A percentile compares a stretch with the other conserved stretches of the same genome.
Evolutionary conservation across 345 rosid genomes (phyloP).

Genomic region (Euphorbia tirucalli): DNA sequence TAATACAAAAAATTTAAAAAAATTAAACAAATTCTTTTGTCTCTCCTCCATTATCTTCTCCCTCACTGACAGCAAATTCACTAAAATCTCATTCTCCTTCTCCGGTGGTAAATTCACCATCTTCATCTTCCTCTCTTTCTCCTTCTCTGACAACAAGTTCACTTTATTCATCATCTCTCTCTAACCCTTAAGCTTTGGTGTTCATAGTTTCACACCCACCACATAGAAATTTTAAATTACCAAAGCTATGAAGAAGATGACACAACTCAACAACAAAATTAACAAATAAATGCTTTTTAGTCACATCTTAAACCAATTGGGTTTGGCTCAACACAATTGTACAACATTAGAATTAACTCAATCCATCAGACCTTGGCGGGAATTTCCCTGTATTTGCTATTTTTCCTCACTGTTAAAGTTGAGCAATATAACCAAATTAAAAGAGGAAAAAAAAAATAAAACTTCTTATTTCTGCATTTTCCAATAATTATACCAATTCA

Average conservation of each 20-base stretch:
- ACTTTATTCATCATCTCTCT: no score
- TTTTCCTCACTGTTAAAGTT: constrained; percentile 12
- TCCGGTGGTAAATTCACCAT: no score
- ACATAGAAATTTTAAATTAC: background rate
- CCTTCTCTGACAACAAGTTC: no score
- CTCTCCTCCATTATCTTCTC: no score
- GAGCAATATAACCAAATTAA: constrained; percentile 22
- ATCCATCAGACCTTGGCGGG: constrained; percentile 76
- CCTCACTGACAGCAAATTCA: no score
- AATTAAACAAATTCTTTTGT: no score
- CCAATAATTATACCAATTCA: no score
- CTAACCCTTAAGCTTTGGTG: background rate
- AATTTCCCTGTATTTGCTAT: constrained; percentile 51
- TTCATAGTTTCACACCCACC: background rate
- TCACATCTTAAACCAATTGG: background rate
- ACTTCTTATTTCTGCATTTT: no score
- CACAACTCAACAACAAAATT: background rate
- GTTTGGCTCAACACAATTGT: constrained; percentile 8
- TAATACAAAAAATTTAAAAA: no score
- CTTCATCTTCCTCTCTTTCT: no score
- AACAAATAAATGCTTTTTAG: background rate
- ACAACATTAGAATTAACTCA: constrained; percentile 16
- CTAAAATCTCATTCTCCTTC: no score
- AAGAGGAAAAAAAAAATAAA: no score
- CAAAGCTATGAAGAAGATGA: background rate